These are phyloP conservation scores for Lachancea mirantina DNA, from an alignment of 805 yeast species.

Conservation along the genomic window DNA sequence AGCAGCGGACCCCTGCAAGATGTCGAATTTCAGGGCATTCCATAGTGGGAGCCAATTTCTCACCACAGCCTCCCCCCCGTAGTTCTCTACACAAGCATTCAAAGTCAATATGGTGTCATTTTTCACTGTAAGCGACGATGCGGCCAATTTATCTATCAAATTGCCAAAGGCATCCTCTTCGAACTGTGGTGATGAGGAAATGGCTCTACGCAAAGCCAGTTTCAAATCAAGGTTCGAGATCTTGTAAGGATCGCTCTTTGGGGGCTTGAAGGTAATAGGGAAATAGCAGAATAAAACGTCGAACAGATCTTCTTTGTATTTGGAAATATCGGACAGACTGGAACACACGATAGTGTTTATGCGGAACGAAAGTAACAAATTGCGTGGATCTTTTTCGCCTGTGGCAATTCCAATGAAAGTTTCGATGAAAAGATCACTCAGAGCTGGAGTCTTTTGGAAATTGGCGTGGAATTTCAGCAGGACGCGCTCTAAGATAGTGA, in stretches of 20 bases:
- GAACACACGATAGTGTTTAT: slow-evolving; percentile 43
- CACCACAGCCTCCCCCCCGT: slow-evolving; percentile 42
- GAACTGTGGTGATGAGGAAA: slow-evolving; percentile 53
- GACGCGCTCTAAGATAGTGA: slow-evolving; percentile 40
- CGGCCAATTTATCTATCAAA: slow-evolving; percentile 69
- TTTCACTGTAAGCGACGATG: slow-evolving; percentile 67
- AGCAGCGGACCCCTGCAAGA: slow-evolving; percentile 66
- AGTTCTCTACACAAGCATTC: slow-evolving; percentile 45
- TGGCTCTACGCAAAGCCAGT: slow-evolving; percentile 48
- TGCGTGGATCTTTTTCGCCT: slow-evolving; percentile 93
- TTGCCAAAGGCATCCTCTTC: slow-evolving; percentile 72
- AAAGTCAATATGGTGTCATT: slow-evolving; percentile 66
- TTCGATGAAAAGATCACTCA: slow-evolving; percentile 40
- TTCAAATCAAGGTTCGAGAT: slow-evolving; percentile 72
- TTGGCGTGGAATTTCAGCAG: slow-evolving; percentile 26
- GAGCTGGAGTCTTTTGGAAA: slow-evolving; percentile 13
- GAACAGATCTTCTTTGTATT: slow-evolving; percentile 60
- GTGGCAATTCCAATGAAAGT: slow-evolving; percentile 62
- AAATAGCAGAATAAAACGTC: slow-evolving; percentile 91
- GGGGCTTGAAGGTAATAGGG: slow-evolving; percentile 93
- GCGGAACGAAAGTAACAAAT: slow-evolving; percentile 62
- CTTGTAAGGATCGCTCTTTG: slow-evolving; percentile 73
- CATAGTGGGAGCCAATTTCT: slow-evolving; percentile 69
- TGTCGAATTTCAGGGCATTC: slow-evolving; percentile 83
- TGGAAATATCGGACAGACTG: slow-evolving; percentile 31